A percentile compares a stretch with the other conserved stretches of the same genome.
phyloP scores from a whole-genome alignment of 2,329 filamentous ascomycete genomes.

The Myriosclerotinia duriaeana region DNA sequence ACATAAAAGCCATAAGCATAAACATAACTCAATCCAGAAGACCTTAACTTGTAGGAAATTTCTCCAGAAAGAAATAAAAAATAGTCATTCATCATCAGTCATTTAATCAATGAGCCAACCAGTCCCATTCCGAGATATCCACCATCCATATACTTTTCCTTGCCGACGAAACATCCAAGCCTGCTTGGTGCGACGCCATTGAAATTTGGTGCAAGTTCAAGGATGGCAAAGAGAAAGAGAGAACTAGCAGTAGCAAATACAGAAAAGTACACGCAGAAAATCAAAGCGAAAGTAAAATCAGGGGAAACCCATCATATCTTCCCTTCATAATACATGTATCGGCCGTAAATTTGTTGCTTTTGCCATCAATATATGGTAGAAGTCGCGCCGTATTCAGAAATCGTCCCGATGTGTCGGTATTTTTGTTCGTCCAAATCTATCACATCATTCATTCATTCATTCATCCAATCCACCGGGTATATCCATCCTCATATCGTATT shows the following conservation, averaged over 20 bases:
- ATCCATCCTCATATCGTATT: slow-evolving; percentile 2
- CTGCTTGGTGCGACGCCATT: slow-evolving; percentile 8
- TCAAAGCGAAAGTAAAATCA: slow-evolving; percentile 3
- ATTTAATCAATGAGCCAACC: slow-evolving; percentile 2
- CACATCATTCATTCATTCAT: slow-evolving; percentile 13
- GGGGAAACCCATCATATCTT: not conserved
- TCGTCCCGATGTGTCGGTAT: not conserved
- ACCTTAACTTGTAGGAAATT: not conserved
- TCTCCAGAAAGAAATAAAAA: not conserved
- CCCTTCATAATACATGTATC: slow-evolving; percentile 18
- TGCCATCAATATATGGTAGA: not conserved
- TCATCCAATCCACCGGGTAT: slow-evolving; percentile 14
- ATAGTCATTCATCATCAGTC: not conserved
- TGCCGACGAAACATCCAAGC: slow-evolving; percentile 8
- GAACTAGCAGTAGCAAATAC: not conserved
- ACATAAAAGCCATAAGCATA: not conserved
- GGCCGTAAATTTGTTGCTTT: slow-evolving; percentile 1
- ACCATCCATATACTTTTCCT: slow-evolving; percentile 3
- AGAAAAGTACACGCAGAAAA: slow-evolving; percentile 12
- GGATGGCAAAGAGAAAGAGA: not conserved
- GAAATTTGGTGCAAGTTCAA: not conserved
- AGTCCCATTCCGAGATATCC: not conserved
- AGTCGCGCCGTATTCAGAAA: not conserved
- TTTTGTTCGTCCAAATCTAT: slow-evolving; percentile 3
- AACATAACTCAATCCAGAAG: not conserved